Evolutionary conservation across 129 eudicot species (phyloP).

Genomic region (Escallonia herrerae): DNA sequence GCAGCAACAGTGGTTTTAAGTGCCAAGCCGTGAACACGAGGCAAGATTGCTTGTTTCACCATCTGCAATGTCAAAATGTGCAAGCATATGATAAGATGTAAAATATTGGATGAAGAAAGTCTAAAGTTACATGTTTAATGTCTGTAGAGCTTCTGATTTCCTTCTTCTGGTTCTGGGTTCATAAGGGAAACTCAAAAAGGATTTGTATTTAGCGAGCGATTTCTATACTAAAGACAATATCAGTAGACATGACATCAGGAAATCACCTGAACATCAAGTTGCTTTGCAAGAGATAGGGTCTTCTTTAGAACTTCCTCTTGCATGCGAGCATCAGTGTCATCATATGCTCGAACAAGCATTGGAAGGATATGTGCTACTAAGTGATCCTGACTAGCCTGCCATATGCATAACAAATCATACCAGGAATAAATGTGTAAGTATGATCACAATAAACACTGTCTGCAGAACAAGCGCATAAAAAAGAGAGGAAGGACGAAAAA

Average conservation of each 20-base stretch:
- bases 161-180: neutral
- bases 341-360: conserved; percentile 95
- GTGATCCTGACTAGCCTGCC: conserved; percentile 81
- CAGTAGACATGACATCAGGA: neutral
- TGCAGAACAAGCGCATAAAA: no score
- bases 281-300: conserved; percentile 70
- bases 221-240: neutral
- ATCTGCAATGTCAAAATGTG: conserved; percentile 42
- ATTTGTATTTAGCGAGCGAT: no score
- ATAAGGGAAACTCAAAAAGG: no score
- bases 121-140: no score
- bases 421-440: neutral
- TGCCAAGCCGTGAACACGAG: conserved; percentile 96
- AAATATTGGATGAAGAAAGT: no score
- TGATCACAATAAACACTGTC: neutral
- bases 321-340: conserved; percentile 88
- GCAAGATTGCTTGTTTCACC: conserved; percentile 72
- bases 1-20: conserved; percentile 97
- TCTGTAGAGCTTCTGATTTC: no score
- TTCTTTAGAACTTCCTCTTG: conserved; percentile 96
- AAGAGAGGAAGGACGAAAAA: no score
- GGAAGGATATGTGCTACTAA: conserved; percentile 75
- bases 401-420: conserved; percentile 10
- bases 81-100: neutral
- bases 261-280: conserved; percentile 79